Conservation (phyloP, 768 basidiomycete genomes). For the Postia placenta region DNA sequence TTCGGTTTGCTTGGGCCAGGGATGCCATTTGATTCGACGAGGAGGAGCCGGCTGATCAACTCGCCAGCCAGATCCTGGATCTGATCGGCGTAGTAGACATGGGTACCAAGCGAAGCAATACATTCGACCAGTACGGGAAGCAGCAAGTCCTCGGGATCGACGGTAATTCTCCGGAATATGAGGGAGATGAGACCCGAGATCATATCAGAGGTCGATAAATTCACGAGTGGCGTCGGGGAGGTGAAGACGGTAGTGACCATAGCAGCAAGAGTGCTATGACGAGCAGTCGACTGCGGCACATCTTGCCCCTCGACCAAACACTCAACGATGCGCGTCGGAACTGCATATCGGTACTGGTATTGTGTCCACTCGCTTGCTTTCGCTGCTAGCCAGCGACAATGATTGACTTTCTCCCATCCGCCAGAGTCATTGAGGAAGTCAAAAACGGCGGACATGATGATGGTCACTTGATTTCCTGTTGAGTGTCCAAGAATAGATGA, state of each 20-base stretch:
- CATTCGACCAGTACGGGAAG: conserved; percentile 67
- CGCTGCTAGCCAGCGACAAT: conserved; percentile 80
- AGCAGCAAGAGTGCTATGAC: conserved; percentile 57
- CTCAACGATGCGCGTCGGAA: conserved; percentile 82
- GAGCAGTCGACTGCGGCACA: conserved; percentile 33
- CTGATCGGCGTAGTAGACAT: conserved; percentile 95
- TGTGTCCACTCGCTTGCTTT: conserved; percentile 82
- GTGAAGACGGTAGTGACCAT: conserved; percentile 86
- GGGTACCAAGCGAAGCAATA: conserved; percentile 79
- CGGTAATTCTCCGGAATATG: conserved; percentile 61
- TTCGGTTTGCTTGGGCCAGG: conserved; percentile 32
- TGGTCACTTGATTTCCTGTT: conserved; percentile 66
- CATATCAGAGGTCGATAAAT: conserved; percentile 87
- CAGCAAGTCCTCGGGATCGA: conserved; percentile 57
- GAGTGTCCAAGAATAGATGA: conserved; percentile 71
- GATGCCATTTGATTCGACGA: conserved; percentile 62
- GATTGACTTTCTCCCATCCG: conserved; percentile 61
- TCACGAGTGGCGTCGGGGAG: conserved; percentile 76
- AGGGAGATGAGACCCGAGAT: conserved; percentile 72
- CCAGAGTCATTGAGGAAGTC: conserved; percentile 55
- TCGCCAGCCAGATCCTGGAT: conserved; percentile 89
- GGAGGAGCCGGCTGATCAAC: conserved; percentile 65
- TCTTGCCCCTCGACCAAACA: conserved; percentile 63
- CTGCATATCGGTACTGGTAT: conserved; percentile 88
- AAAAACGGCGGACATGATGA: conserved; percentile 67